Base-by-base conservation (phyloP, 805 yeast genomes). In the Clavispora carvajalis region DNA sequence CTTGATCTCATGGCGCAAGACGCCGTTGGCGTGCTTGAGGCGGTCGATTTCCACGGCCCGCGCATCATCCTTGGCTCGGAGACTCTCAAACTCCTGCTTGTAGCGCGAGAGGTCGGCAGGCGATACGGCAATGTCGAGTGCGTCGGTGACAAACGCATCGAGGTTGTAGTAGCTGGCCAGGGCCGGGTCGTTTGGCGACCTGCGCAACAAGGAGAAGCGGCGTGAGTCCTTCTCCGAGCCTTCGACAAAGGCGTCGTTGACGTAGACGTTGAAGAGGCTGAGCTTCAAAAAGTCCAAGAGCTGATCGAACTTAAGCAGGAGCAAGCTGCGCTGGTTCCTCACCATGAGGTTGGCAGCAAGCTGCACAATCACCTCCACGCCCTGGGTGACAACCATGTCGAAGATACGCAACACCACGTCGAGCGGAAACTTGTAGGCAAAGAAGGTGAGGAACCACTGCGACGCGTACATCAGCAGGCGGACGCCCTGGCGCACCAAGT, bases 391-490 rank as follows among this genome's bases (percentile, higher is more conserved):
- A 7, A 93, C 80, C 45, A 87, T 76, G 64, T 93, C 99, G 60
- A 77, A 87, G 30, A 93, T 86, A 46, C 97, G 73, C 48, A 88
- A 65, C 18, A 93, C 97, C 57, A 91, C 82, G 41, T 80, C 85
- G 37, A 90, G 67, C 12, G 99, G 98, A 60, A 93, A 91, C 58
- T 88, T 88, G 68, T 93, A 93, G 6, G 96, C 95, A 63, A 93
- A 93, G 49, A 93, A 74, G 0, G 98, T 93, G 52, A 93, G 72
- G 56, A 93, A 91, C 99, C 99, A 93, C 62, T 93, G 98, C 2
- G 95, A 82, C 0, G 97, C 98, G 68, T 87, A 93, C 98, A 91
- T 91, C 17, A 95, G 83, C 3, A 96, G 85, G 45, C 82, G 76
- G 18, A 93, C 80, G 5, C 97, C 97, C 60, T 91, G 95, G 47